Percentiles rank a stretch among this genome's conserved stretches.
These are phyloP conservation scores for Sechiopsis laciniata DNA, from an alignment of 306 rosid genomes.

Conservation along the genomic window DNA sequence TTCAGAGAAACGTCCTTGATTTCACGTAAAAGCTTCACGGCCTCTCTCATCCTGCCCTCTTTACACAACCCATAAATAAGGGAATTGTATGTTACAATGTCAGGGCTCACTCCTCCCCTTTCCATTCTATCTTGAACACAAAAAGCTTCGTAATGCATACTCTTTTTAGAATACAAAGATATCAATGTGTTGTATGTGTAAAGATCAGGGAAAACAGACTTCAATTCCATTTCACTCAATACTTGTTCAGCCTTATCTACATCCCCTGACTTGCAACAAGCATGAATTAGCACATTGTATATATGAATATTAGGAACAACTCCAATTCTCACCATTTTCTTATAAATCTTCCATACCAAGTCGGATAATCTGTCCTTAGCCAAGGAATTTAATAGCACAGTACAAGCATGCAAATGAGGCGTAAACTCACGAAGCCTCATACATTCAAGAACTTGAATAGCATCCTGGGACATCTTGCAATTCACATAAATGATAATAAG, in stretches of 20 bases:
- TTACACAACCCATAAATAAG: conserved; percentile 68
- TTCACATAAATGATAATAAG: conserved; percentile 57
- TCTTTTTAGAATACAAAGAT: conserved; percentile 54
- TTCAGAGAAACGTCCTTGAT: conserved; percentile 55
- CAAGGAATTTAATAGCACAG: conserved; percentile 68
- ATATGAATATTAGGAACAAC: conserved; percentile 55
- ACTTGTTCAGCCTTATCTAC: conserved; percentile 55
- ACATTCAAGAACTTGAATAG: conserved; percentile 67
- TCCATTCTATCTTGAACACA: conserved; percentile 69
- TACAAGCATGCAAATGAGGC: conserved; percentile 78
- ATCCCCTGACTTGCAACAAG: conserved; percentile 74
- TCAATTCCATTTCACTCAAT: conserved; percentile 62
- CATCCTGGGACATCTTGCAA: conserved; percentile 58
- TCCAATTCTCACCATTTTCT: conserved; percentile 47
- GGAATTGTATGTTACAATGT: conserved; percentile 69
- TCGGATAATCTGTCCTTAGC: conserved; percentile 53
- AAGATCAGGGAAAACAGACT: conserved; percentile 59
- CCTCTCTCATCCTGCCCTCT: conserved; percentile 87
- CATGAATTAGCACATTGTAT: conserved; percentile 77
- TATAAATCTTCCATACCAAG: conserved; percentile 67
- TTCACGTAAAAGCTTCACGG: conserved; percentile 61
- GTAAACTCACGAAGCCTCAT: conserved; percentile 48
- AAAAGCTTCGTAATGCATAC: conserved; percentile 81
- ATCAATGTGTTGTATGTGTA: conserved; percentile 81
- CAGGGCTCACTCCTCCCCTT: conserved; percentile 63